Evolutionary conservation across 2,329 filamentous ascomycete species (phyloP).

Genomic region (Neoarthrinium moseri): DNA sequence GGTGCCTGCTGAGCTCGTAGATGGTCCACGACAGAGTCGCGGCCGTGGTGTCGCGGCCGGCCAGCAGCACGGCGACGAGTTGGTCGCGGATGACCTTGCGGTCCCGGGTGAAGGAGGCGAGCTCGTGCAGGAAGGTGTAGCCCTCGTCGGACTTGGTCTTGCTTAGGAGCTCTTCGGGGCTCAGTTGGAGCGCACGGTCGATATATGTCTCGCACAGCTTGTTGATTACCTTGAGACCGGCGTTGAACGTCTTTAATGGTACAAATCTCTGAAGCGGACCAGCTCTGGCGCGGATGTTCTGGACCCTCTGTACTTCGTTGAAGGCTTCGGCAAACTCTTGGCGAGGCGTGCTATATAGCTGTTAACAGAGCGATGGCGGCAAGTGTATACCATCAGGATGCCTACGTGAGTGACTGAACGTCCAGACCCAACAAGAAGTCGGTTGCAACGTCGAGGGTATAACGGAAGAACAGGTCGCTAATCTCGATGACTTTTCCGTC

Average conservation of each 20-base stretch:
- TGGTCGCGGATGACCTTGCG: slow-evolving; percentile 77
- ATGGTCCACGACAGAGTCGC: slow-evolving; percentile 77
- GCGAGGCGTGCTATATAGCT: slow-evolving; percentile 45
- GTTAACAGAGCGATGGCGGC: slow-evolving; percentile 6
- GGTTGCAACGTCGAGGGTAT: slow-evolving; percentile 80
- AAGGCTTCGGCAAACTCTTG: slow-evolving; percentile 80
- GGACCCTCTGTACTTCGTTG: slow-evolving; percentile 72
- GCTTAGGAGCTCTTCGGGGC: slow-evolving; percentile 68
- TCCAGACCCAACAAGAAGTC: slow-evolving; percentile 82
- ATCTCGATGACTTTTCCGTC: slow-evolving; percentile 67
- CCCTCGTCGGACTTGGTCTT: slow-evolving; percentile 69
- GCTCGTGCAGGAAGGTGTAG: slow-evolving; percentile 84
- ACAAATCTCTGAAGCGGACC: slow-evolving; percentile 63
- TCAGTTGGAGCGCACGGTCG: slow-evolving; percentile 67
- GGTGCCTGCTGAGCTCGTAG: slow-evolving; percentile 76
- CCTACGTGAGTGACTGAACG: slow-evolving; percentile 60
- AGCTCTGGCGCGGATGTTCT: slow-evolving; percentile 64
- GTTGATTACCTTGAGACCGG: slow-evolving; percentile 67
- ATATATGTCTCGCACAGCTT: slow-evolving; percentile 77
- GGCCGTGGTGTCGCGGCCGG: slow-evolving; percentile 85
- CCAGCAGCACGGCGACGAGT: slow-evolving; percentile 77
- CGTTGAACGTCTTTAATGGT: slow-evolving; percentile 63
- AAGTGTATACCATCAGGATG: not conserved
- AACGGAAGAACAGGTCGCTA: slow-evolving; percentile 77
- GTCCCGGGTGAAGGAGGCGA: slow-evolving; percentile 77